Conservation (phyloP, 169 alveolate species). For the Plasmodium berghei region DNA sequence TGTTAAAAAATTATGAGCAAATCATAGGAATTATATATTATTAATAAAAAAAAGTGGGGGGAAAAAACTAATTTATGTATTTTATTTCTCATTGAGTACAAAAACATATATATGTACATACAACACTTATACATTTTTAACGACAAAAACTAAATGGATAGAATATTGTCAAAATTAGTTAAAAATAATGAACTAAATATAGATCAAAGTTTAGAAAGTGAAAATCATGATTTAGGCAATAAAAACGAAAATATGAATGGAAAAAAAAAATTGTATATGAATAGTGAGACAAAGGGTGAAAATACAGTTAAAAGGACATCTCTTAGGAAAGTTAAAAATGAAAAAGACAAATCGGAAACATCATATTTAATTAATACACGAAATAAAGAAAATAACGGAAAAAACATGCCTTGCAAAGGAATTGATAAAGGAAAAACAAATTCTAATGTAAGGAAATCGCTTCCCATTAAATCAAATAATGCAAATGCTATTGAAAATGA, state of each 20-base stretch:
- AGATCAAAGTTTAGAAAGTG: conserved; percentile 33
- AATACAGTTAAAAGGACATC: conserved; percentile 17
- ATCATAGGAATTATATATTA: conserved; percentile 17
- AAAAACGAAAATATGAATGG: conserved; percentile 44
- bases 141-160: conserved; percentile 34
- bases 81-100: not conserved
- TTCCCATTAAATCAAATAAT: not conserved
- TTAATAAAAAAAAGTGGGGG: conserved; percentile 12
- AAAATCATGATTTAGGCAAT: conserved; percentile 27
- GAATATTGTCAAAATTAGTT: conserved; percentile 40
- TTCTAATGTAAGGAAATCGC: conserved; percentile 7
- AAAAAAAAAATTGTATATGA: conserved; percentile 24
- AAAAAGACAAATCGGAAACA: conserved; percentile 33
- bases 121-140: not conserved
- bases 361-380: conserved; percentile 42
- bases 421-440: conserved; percentile 43
- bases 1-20: conserved; percentile 19
- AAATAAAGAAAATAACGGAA: conserved; percentile 31
- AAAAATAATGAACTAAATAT: conserved; percentile 42
- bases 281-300: conserved; percentile 24
- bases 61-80: not conserved
- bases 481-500: conserved; percentile 4
- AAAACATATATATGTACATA: not conserved
- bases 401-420: conserved; percentile 20
- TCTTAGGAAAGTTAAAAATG: conserved; percentile 37